These are phyloP conservation scores for Capsicum chinense DNA, from an alignment of 257 asterid species.

Conservation along the genomic window DNA sequence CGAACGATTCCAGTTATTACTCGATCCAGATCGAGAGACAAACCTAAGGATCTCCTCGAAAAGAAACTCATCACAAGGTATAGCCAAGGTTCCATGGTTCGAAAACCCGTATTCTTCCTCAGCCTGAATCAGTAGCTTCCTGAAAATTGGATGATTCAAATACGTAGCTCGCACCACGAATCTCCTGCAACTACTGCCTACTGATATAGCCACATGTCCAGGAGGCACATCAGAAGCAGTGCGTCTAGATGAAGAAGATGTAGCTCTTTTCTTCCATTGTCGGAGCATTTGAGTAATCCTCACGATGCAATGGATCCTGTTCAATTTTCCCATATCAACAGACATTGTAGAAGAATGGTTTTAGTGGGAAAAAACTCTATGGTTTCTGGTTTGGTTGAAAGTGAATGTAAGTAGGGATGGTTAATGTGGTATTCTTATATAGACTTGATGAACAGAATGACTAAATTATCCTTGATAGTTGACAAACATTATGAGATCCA, in stretches of 20 bases:
- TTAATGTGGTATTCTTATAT: slow-evolving; percentile 19
- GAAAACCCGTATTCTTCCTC: slow-evolving; percentile 84
- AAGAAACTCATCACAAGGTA: slow-evolving; percentile 76
- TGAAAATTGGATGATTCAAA: slow-evolving; percentile 78
- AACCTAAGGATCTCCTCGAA: slow-evolving; percentile 69
- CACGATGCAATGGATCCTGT: slow-evolving; percentile 63
- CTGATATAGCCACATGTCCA: slow-evolving; percentile 80
- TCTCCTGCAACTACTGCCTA: slow-evolving; percentile 57
- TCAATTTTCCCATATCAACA: slow-evolving; percentile 45
- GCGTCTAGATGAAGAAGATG: slow-evolving; percentile 33
- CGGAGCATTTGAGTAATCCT: slow-evolving; percentile 73
- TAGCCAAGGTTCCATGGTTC: slow-evolving; percentile 62
- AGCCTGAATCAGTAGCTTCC: slow-evolving; percentile 59
- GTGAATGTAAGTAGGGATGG: not conserved
- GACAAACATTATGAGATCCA: not conserved
- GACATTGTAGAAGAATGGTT: slow-evolving; percentile 22
- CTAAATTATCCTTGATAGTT: slow-evolving; percentile 37
- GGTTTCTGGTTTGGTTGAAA: slow-evolving; percentile 21
- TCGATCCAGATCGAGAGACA: slow-evolving; percentile 44
- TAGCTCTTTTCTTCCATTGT: slow-evolving; percentile 66
- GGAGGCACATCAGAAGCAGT: slow-evolving; percentile 75
- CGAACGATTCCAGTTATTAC: slow-evolving; percentile 25
- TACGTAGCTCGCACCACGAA: slow-evolving; percentile 69
- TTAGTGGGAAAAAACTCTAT: not conserved
- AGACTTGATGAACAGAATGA: not conserved